Base-by-base conservation (phyloP, 768 basidiomycete species). In the Kondoa malvinella region DNA sequence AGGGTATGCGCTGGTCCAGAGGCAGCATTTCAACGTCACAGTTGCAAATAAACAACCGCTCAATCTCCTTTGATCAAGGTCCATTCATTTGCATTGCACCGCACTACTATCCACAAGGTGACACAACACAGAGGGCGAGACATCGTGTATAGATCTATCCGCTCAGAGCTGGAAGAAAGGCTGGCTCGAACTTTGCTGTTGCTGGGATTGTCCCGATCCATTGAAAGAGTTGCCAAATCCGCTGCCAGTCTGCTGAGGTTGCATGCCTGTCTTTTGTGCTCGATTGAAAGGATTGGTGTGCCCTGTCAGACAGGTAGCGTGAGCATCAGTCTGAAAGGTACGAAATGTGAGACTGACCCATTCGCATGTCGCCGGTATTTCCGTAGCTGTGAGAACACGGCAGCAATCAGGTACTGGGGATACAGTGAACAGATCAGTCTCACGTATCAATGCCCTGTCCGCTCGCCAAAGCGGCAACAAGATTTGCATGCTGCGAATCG, bases 381-480 rank as follows among this genome's bases (percentile, higher is more conserved):
- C 94, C 94, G 75, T 96, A 73, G 16, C 40, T 50, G n/a, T n/a
- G n/a, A 50, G 40, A 50, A 8, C 40, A 50, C 40, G 40, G 40
- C 8, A 50, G 40, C 21, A 8, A 50, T 8, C 40, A 8, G 8
- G 8, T 21, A 50, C 40, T 21, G 21, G 21, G 21, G 40, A 50
- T 21, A 50, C 12, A 8, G 12, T 50, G 40, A 50, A 50, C 8
- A 50, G 12, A 50, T 21, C 12, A n/a, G n/a, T n/a, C n/a, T n/a
- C 8, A 97, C 65, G 94, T 94, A 78, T 99, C 95, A 75, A 87
- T 80, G 1, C 95, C 94, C 72, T 89, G 91, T 67, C 95, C 92
- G 30, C 81, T 77, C 58, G 88, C 92, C 70, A 96, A 85, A 72
- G 96, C 77, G 65, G 77, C 80, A 1, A 92, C 92, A 65, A 99